Evolutionary conservation across 768 basidiomycete genomes (phyloP), one percentile per base, ranked within the genome.

Genomic region (Tulasnella sp.): DNA sequence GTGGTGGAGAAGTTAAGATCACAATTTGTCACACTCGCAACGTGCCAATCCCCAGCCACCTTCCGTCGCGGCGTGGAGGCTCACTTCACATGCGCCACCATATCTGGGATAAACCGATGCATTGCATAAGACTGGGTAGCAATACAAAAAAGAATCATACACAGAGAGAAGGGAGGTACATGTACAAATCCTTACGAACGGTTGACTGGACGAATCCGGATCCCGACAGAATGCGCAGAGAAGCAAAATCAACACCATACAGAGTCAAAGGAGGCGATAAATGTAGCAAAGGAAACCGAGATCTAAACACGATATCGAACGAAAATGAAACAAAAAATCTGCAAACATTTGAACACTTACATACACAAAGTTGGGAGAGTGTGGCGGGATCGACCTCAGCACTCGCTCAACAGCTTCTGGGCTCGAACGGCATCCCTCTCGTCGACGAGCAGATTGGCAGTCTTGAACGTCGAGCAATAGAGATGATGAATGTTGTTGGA

Each of bases 401-500:
- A 48, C 34, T 58, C 76, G 21, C 68, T 56, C 76, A 83, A 72
- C 12, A 81, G 44, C 52, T 44, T 68, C n/a, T 80, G 40, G 10
- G 83, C 83, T 42, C 79, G 76, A 0, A 36, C 46, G 4, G 82
- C 80, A 38, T 83, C 81, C 18, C 72, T 34, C 77, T 82, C 82
- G 40, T 79, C 71, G 6, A 94, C 93, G 82, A 94, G 86, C 42
- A 95, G 84, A 84, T 95, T 94, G 78, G 93, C 93, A 8, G 92
- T 92, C 85, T 93, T 93, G 84, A 90, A 92, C n/a, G 93, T 94
- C 68, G 92, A 93, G 79, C 91, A 92, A 83, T 94, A 94, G 89
- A 94, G 92, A 83, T 94, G 92, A 85, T 94, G 93, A 83, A 95
- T 91, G 16, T 90, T 89, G 82, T 92, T 91, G 81, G 89, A 88